Evolutionary conservation across 169 alveolate species (phyloP), one percentile per base, ranked within the genome.

Genomic region (Plasmodium gaboni): DNA sequence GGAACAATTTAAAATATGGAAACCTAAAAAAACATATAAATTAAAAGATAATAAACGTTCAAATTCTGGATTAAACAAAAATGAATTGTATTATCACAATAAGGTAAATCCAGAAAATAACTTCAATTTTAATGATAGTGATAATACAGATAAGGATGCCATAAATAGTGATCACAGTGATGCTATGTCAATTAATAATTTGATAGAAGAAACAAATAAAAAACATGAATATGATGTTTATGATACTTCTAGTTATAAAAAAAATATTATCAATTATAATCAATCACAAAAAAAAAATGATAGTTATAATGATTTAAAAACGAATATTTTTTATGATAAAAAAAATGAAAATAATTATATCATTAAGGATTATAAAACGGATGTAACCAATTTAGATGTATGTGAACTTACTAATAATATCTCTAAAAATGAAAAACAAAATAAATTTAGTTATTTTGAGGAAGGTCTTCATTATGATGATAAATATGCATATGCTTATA

Each of bases 1-100:
- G 44, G 90, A 80, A 55, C 68, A 68, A 67, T 68, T 80, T 68
- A 59, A 68, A 80, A 67, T 80, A 80, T 80, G 90, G 90, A 80
- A 80, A 57, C 80, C 83, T 12, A 68, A 60, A 22, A 80, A 63
- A 60, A 80, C 15, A 51, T 68, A 80, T 48, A 67, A 68, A 80
- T 4, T 28, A 13, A 44, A 80, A 22, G 28, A 80, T 38, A 1
- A 44, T 15, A 17, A 38, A 46, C 65, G 38, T n/a, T 46, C 53
- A 19, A 46, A 28, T 17, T 50, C 55, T 61, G 72, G 64, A 10
- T 42, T 26, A 26, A 38, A 38, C 46, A 38, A 38, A 38, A 38
- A 38, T 5, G 9, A 38, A 38, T 38, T 38, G 10, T 5, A 38
- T 38, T 55, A 42, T n/a, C 8, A 19, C 12, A n/a, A 80, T 46